Conservation (phyloP, 306 rosid species). For the Prosopis cineraria region DNA sequence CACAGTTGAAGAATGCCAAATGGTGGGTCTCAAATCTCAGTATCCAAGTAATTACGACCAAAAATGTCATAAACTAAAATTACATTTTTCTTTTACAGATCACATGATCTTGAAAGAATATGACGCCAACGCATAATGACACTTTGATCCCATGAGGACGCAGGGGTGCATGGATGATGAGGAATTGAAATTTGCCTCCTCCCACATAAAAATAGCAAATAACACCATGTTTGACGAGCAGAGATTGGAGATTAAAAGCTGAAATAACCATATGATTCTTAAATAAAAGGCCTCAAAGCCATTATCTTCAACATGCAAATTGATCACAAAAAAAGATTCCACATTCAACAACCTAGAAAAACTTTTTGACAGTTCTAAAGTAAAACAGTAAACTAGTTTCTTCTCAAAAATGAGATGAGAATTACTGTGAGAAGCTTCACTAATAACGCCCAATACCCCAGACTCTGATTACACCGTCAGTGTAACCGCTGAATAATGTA, state of each 20-base stretch:
- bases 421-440: conserved; percentile 24
- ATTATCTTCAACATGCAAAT: conserved; percentile 38
- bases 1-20: not conserved
- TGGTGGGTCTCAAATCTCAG: not conserved
- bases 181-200: not conserved
- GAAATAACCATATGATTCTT: conserved; percentile 26
- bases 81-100: not conserved
- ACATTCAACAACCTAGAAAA: conserved; percentile 41
- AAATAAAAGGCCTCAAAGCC: conserved; percentile 57
- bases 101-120: too few relatives aligned
- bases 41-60: not conserved
- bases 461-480: conserved; percentile 92
- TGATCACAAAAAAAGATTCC: conserved; percentile 38
- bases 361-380: conserved; percentile 40
- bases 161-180: not conserved
- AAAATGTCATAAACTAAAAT: not conserved
- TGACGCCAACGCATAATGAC: not conserved
- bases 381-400: conserved; percentile 39
- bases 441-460: conserved; percentile 90
- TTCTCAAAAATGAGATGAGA: conserved; percentile 40
- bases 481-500: conserved; percentile 95
- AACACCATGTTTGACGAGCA: not conserved
- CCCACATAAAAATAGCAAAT: not conserved
- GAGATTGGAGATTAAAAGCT: not conserved
- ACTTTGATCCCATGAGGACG: not conserved